Base-by-base conservation (phyloP, 2,329 filamentous ascomycete genomes). In the Rutstroemia sp. region DNA sequence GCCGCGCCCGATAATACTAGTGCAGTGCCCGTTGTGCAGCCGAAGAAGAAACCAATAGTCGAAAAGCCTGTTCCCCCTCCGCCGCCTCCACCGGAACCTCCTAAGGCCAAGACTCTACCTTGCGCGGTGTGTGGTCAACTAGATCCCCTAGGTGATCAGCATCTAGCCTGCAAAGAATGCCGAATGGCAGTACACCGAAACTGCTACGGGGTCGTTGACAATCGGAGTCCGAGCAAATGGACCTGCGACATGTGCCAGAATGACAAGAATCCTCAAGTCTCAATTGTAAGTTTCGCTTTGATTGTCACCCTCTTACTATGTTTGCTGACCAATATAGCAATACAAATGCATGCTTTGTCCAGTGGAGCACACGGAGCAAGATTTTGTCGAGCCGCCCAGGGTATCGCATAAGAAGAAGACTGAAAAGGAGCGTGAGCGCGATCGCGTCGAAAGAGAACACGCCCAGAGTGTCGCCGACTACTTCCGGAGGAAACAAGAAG, bases 291-390 rank as follows among this genome's bases (percentile, higher is more conserved):
- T 77, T 57, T 27, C 45, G 16, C 16, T 38, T 30, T 12, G 2
- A 40, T 58, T 39, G 9, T 54, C 25, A 25, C 47, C 61, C 70
- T 60, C 57, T 68, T 65, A 61, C 57, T 34, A 10, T 34, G 55
- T 9, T 25, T 42, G 44, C 69, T 68, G 61, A 65, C 34, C 27
- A 34, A 42, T 23, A 36, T 63, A 88, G 86, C 84, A 87, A 67
- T 97, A 97, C 71, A 88, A 92, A 73, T 99, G 94, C 71, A 87
- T 95, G 50, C 76, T 99, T 36, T 99, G 94, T 68, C 89, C 94
- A 14, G 81, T 96, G 14, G 86, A 89, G 57, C 78, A 82, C 64
- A 95, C 88, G 0, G 85, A 90, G 52, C 84, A 89, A 62, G 90
- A 96, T 60, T 84, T 95, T 63, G 84, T 94, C 61, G 91, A 95